A percentile compares a stretch with the other conserved stretches of the same genome.
Conservation (phyloP, 2,329 filamentous ascomycete genomes). For the Nakataea oryzae region DNA sequence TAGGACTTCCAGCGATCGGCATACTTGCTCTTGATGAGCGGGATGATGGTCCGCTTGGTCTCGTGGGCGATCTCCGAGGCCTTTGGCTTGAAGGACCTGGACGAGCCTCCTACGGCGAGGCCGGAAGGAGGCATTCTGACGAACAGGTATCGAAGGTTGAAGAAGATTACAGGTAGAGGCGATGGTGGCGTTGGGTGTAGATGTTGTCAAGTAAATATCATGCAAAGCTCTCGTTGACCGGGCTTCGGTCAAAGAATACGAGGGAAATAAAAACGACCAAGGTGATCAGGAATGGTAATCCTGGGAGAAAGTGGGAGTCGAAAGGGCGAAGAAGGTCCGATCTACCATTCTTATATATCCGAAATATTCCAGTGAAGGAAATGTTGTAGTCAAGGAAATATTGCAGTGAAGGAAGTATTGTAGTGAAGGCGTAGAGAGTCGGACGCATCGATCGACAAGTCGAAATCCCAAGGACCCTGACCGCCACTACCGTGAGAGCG, state of each 20-base stretch:
- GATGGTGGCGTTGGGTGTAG: background rate
- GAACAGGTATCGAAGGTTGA: background rate
- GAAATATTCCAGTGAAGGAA: background rate
- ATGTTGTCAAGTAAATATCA: background rate
- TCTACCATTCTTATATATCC: background rate
- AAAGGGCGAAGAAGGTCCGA: background rate
- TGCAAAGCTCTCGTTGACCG: background rate
- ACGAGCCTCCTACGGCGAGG: constrained; percentile 6
- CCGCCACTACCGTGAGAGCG: background rate
- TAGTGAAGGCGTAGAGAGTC: background rate
- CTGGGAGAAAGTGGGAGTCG: background rate
- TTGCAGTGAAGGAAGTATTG: no score
- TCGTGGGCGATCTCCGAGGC: constrained; percentile 62
- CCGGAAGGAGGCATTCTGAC: background rate
- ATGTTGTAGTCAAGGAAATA: no score
- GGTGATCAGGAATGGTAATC: background rate
- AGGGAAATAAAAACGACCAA: background rate
- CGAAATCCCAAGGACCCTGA: background rate
- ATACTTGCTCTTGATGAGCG: constrained; percentile 48
- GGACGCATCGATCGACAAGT: background rate
- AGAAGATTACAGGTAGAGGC: background rate
- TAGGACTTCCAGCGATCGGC: constrained; percentile 41
- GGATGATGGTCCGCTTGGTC: constrained; percentile 61
- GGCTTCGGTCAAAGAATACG: background rate
- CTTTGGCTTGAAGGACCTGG: constrained; percentile 42